Conservation (phyloP, 257 asterid species). For the Coffea canephora region DNA sequence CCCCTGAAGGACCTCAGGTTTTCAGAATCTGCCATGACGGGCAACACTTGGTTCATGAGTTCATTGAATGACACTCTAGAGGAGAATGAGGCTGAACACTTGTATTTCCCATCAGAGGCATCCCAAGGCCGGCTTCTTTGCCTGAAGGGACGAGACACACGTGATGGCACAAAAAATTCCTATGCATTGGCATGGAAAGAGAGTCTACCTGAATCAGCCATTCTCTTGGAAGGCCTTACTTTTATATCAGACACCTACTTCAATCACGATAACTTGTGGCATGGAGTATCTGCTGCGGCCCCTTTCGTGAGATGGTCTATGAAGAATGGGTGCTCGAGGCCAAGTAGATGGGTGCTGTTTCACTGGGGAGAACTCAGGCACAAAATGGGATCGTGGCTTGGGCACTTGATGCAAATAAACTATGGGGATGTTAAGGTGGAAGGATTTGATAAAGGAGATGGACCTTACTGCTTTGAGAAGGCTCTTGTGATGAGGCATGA, state of each 20-base stretch:
- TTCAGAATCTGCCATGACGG: slow-evolving; percentile 19
- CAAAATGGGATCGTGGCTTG: slow-evolving; percentile 37
- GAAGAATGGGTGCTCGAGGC: slow-evolving; percentile 30
- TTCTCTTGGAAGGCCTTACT: slow-evolving; percentile 33
- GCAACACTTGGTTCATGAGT: slow-evolving; percentile 43
- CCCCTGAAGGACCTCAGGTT: slow-evolving; percentile 36
- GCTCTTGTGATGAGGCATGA: slow-evolving; percentile 41
- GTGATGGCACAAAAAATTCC: slow-evolving; percentile 32
- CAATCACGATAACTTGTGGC: slow-evolving; percentile 35
- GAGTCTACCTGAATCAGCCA: slow-evolving; percentile 31
- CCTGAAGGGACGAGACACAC: slow-evolving; percentile 24
- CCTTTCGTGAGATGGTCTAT: slow-evolving; percentile 40
- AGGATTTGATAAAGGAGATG: slow-evolving; percentile 22
- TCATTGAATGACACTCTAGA: slow-evolving; percentile 28
- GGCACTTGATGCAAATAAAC: slow-evolving; percentile 19
- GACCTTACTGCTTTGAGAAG: slow-evolving; percentile 40
- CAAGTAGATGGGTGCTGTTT: slow-evolving; percentile 36
- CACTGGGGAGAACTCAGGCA: slow-evolving; percentile 36
- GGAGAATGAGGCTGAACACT: slow-evolving; percentile 27
- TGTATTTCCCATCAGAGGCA: slow-evolving; percentile 35
- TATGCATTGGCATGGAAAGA: slow-evolving; percentile 40
- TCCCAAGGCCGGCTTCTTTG: slow-evolving; percentile 34
- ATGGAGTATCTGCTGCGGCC: slow-evolving; percentile 32
- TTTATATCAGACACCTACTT: slow-evolving; percentile 36
- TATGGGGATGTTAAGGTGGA: slow-evolving; percentile 33